Evolutionary conservation across 352 stramenopile species (phyloP).

Genomic region (Phytopythium montanum): DNA sequence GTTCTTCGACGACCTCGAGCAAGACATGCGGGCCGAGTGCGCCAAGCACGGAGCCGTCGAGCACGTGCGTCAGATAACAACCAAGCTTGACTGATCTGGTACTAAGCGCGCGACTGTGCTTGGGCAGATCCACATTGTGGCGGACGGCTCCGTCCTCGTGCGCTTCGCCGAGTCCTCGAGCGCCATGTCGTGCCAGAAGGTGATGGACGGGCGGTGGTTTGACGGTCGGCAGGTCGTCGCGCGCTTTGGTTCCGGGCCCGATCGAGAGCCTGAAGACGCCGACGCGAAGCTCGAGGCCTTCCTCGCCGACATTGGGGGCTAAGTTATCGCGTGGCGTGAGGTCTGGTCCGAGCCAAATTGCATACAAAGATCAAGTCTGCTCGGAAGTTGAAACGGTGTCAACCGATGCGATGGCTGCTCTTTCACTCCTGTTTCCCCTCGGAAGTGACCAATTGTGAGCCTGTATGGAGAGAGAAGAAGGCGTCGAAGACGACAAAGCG

Average conservation of each 20-base stretch:
- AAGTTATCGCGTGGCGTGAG: conserved; percentile 6
- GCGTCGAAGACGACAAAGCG: conserved; percentile 83
- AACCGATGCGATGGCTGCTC: neutral
- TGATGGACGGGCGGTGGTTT: conserved; percentile 81
- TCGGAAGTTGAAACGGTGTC: neutral
- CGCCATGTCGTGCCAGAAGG: conserved; percentile 71
- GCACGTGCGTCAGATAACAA: conserved; percentile 19
- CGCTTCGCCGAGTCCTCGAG: conserved; percentile 45
- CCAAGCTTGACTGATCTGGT: neutral
- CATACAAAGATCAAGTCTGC: neutral
- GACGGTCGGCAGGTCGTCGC: conserved; percentile 63
- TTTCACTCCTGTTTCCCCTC: neutral
- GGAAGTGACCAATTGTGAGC: conserved; percentile 4
- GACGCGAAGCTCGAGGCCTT: conserved; percentile 79
- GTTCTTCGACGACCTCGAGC: conserved; percentile 74
- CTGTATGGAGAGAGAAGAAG: conserved; percentile 39
- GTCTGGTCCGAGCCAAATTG: neutral
- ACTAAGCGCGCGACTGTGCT: neutral
- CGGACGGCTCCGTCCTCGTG: conserved; percentile 57
- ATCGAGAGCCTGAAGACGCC: conserved; percentile 52
- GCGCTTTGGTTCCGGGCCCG: conserved; percentile 48
- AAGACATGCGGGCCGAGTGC: conserved; percentile 76
- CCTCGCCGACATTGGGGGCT: conserved; percentile 56
- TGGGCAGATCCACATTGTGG: conserved; percentile 55
- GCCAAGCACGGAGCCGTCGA: conserved; percentile 61